These are phyloP conservation scores for Selaginella tamariscina DNA, from an alignment of 75 land plant genomes.

Conservation along the genomic window DNA sequence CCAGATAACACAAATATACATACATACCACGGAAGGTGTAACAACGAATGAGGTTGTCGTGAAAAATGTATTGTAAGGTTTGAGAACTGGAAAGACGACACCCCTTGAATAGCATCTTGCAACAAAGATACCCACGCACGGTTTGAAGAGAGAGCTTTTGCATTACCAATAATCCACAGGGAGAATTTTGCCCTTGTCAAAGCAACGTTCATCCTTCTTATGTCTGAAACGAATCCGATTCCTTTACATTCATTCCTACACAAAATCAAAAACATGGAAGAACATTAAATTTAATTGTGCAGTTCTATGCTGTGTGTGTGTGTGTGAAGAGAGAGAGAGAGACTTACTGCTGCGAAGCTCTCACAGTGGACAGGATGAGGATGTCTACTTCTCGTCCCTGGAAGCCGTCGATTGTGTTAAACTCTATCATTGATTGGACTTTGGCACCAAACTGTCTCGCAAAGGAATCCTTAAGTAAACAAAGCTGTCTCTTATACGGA, in stretches of 20 bases:
- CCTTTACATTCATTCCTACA: slow-evolving; percentile 23
- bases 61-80: slow-evolving; percentile 50
- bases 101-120: slow-evolving; percentile 61
- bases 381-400: slow-evolving; percentile 97
- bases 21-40: no score
- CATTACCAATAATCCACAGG: slow-evolving; percentile 87
- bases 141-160: slow-evolving; percentile 49
- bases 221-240: slow-evolving; percentile 97
- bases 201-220: slow-evolving; percentile 96
- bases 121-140: slow-evolving; percentile 67
- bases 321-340: no score
- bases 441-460: slow-evolving; percentile 43
- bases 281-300: no score
- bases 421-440: slow-evolving; percentile 43
- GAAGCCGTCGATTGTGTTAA: slow-evolving; percentile 96
- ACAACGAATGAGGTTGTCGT: no score
- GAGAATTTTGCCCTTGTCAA: slow-evolving; percentile 81
- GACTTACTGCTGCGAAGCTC: slow-evolving; percentile 35
- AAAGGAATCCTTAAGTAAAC: slow-evolving; percentile 43
- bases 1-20: no score
- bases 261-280: no score
- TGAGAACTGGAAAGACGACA: slow-evolving; percentile 30
- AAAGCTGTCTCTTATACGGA: slow-evolving; percentile 76
- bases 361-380: slow-evolving; percentile 79
- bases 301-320: slow-evolving; percentile 13